Base-by-base conservation (phyloP, 1,139 yeast genomes). In the Pichia sp. region DNA sequence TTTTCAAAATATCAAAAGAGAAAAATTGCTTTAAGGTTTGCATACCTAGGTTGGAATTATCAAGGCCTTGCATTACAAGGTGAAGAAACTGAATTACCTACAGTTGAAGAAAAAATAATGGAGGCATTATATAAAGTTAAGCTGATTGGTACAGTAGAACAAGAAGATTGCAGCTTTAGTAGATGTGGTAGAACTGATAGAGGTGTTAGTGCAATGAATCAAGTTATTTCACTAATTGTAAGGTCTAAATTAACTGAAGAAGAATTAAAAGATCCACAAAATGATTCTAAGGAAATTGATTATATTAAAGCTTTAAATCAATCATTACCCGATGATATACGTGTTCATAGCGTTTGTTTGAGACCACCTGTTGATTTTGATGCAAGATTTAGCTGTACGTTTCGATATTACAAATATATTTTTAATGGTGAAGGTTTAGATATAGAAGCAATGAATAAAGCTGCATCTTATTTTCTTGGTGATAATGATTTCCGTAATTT, bases 191-290 rank as follows among this genome's bases (percentile, higher is more conserved):
- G 99, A 57, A 92, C 99, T 0, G 99, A 92, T 58, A 82, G 80
- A 55, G 98, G 98, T 12, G 99, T 92, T 6, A 86, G 96, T 66
- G 98, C 99, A 0, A 78, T 92, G 82, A 86, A 87, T 56, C 99
- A 92, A 64, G 98, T 92, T 7, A 82, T 92, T 11, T 81, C 96
- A 0, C 68, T 92, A 35, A 67, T 71, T 24, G 82, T 92, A 25
- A 71, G 99, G 52, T 87, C 97, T 0, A 69, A 72, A 29, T 63
- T 92, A 41, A 57, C 74, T 0, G 60, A 64, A 1, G 74, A 68
- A 25, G 85, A 87, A 42, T 90, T 87, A 53, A 37, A 46, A n/a
- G 71, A 75, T 44, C 69, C 78, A 1, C 64, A 52, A 0, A 74
- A 73, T 54, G 97, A 90, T 59, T 45, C 40, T 1, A 70, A 67